Evolutionary conservation across 768 basidiomycete genomes (phyloP), one percentile per base, ranked within the genome.

Genomic region (Agrocybe pediades): DNA sequence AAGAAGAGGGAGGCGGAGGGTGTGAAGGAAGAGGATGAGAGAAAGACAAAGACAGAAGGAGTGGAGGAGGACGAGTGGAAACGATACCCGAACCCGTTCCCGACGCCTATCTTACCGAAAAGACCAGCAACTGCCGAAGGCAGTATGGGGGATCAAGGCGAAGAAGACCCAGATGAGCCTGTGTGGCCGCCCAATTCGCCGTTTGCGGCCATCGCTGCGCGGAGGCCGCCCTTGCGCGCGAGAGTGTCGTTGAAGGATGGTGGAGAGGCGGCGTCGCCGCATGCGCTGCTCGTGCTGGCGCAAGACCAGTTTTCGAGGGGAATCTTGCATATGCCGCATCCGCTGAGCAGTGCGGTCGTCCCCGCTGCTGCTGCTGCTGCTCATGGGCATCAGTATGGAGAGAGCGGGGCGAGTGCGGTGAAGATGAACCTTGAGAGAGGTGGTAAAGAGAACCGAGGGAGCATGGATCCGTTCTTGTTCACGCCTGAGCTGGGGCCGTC

Each of bases 321-420:
- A 6, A 86, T 87, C 52, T 82, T 88, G 63, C 82, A 86, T 64
- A 86, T 87, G 86, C 87, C 86, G 1, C 84, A 83, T 58, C 74
- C 72, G 20, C 58, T n/a, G n/a, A 56, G 41, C 58, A 63, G 6
- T n/a, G 30, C 20, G 27, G 30, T n/a, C 48, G 41, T 24, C n/a
- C 49, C 9, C 17, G 30, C 30, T 39, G 17, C 16, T 29, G 16
- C 15, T 8, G 26, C 23, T 27, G 30, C 23, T 3, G 8, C 40
- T 4, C 33, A 36, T 36, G 4, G 13, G 11, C 33, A 36, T 11
- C 33, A 36, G 33, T 15, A 36, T 15, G 33, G 33, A 4, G 33
- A n/a, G 13, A 36, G 21, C 9, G 21, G 16, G 24, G 42, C 17
- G 24, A 17, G 33, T 2, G 47, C 21, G 25, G 40, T 27, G 2